These are phyloP conservation scores for Mycena maculata DNA, from an alignment of 768 basidiomycete species.

Conservation along the genomic window DNA sequence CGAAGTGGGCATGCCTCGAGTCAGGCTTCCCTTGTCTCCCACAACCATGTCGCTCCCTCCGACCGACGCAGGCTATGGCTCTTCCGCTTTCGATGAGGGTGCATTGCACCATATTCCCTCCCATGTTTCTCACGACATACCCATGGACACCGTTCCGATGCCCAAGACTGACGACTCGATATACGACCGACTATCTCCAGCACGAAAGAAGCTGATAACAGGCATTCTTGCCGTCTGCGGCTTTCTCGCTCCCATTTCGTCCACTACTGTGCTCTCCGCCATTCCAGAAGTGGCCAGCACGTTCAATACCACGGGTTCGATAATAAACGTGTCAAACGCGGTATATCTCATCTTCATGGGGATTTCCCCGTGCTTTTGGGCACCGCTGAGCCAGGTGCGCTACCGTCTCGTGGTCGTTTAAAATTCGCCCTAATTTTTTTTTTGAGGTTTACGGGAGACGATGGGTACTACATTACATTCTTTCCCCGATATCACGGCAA, in stretches of 20 bases:
- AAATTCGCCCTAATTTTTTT: background rate
- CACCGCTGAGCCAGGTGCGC: slow-evolving; percentile 31
- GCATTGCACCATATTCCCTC: slow-evolving; percentile 23
- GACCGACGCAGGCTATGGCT: background rate
- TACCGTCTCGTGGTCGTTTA: background rate
- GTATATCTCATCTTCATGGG: slow-evolving; percentile 35
- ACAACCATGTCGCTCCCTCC: slow-evolving; percentile 24
- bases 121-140: slow-evolving; percentile 25
- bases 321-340: slow-evolving; percentile 30
- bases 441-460: slow-evolving; percentile 35
- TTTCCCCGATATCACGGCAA: background rate
- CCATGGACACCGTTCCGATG: slow-evolving; percentile 4
- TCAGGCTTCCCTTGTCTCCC: slow-evolving; percentile 6
- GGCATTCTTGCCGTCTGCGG: slow-evolving; percentile 29
- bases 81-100: background rate
- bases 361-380: slow-evolving; percentile 33
- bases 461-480: slow-evolving; percentile 22
- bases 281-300: slow-evolving; percentile 34
- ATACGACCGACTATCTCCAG: slow-evolving; percentile 29
- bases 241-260: slow-evolving; percentile 31
- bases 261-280: slow-evolving; percentile 31
- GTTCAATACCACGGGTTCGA: slow-evolving; percentile 29
- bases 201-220: slow-evolving; percentile 30
- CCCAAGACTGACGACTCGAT: slow-evolving; percentile 29
- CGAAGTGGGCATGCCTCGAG: too few species aligned